phyloP scores from a whole-genome alignment of 2,329 filamentous ascomycete species.

The Botrytis aclada region DNA sequence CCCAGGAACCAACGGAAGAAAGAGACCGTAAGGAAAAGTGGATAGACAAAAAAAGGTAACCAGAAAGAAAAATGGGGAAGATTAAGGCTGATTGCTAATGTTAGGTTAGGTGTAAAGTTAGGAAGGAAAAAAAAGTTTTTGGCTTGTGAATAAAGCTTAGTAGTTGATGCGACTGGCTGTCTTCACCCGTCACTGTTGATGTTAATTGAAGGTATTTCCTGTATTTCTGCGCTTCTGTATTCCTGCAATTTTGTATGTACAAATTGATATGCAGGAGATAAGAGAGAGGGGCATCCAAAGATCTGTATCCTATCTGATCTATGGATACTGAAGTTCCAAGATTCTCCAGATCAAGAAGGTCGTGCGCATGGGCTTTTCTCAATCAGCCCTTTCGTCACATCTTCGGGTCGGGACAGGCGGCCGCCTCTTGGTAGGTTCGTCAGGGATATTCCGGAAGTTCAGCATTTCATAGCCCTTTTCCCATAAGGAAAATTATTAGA shows the following conservation, averaged over 20 bases:
- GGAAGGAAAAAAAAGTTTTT: not conserved
- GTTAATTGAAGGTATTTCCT: not conserved
- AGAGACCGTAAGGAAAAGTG: conserved; percentile 8
- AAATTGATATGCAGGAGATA: not conserved
- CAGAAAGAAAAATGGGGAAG: conserved; percentile 19
- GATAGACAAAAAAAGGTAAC: conserved; percentile 10
- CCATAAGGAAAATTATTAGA: not conserved
- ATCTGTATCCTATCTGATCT: not conserved
- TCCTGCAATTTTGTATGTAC: not conserved
- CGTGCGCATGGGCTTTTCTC: not conserved
- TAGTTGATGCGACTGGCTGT: not conserved
- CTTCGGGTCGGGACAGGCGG: not conserved
- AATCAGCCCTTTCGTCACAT: conserved; percentile 3
- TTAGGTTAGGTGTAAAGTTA: not conserved
- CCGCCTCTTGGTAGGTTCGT: not conserved
- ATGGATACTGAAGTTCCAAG: not conserved
- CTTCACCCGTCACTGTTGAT: not conserved
- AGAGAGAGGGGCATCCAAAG: not conserved
- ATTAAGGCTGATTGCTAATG: conserved; percentile 8
- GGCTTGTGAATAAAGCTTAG: conserved; percentile 5
- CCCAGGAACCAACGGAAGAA: not conserved
- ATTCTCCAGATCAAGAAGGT: not conserved
- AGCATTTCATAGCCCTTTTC: not conserved
- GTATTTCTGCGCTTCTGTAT: not conserved
- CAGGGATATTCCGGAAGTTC: not conserved